phyloP scores from a whole-genome alignment of 1,139 yeast species.

The Petasospora rhodanensis region DNA sequence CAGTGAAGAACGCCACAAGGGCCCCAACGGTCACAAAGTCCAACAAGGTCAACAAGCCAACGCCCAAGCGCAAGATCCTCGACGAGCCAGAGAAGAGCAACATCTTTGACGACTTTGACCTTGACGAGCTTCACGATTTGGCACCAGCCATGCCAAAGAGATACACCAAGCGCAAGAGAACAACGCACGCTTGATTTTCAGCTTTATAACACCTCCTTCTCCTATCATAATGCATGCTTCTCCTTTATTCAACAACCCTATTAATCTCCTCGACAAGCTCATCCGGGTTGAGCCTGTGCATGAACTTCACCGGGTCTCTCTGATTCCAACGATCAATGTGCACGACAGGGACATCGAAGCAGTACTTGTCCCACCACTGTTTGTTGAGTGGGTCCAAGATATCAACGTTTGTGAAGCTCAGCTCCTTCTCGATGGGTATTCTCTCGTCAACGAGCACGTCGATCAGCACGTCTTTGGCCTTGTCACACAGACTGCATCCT shows the following conservation, averaged over 20 bases:
- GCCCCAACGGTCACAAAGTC: neutral
- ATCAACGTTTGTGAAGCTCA: conserved; percentile 50
- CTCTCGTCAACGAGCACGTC: conserved; percentile 34
- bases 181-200: too few species aligned
- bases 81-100: conserved; percentile 3
- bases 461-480: conserved; percentile 54
- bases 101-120: conserved; percentile 12
- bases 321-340: conserved; percentile 53
- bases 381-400: conserved; percentile 64
- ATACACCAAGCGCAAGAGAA: conserved; percentile 22
- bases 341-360: conserved; percentile 87
- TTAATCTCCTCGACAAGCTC: conserved; percentile 50
- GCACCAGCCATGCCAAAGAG: conserved; percentile 19
- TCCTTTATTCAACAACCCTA: conserved; percentile 6
- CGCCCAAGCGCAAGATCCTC: conserved; percentile 5
- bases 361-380: conserved; percentile 76
- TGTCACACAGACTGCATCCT: conserved; percentile 72
- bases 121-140: conserved; percentile 12
- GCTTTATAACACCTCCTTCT: too few species aligned
- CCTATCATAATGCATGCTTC: too few species aligned
- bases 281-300: conserved; percentile 67
- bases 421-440: conserved; percentile 24
- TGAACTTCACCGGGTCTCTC: conserved; percentile 52
- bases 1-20: too few species aligned
- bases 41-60: neutral